Conservation (phyloP, 2,329 filamentous ascomycete genomes). For the Pseudocercospora eumusae region DNA sequence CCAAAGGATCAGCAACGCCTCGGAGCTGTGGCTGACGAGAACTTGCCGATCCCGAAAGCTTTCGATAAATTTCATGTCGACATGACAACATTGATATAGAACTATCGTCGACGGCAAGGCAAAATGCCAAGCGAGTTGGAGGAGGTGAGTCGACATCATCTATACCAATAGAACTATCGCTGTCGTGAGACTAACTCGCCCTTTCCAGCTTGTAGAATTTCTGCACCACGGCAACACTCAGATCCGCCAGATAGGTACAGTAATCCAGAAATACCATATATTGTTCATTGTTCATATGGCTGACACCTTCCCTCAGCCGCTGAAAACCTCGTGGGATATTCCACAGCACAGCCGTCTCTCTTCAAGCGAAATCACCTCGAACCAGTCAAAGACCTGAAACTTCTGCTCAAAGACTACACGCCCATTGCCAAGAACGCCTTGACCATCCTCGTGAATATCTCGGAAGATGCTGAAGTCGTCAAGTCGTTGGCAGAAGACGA, state of each 20-base stretch:
- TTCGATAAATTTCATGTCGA: slow-evolving; percentile 6
- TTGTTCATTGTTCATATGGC: no score
- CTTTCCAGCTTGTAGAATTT: slow-evolving; percentile 19
- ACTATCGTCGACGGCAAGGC: no score
- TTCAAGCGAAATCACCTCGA: slow-evolving; percentile 81
- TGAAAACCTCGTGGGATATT: slow-evolving; percentile 84
- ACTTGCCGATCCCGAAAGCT: slow-evolving; percentile 2
- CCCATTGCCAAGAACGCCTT: slow-evolving; percentile 91
- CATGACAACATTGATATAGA: no score
- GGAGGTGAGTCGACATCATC: slow-evolving; percentile 41
- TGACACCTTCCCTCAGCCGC: slow-evolving; percentile 57
- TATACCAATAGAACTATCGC: neutral
- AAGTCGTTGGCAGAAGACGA: slow-evolving; percentile 74
- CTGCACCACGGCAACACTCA: slow-evolving; percentile 65
- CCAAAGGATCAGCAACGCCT: slow-evolving; percentile 9
- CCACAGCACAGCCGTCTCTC: slow-evolving; percentile 70
- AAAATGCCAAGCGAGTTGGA: slow-evolving; percentile 54
- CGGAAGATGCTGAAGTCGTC: slow-evolving; percentile 74
- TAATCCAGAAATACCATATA: neutral
- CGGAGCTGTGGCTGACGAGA: slow-evolving; percentile 5
- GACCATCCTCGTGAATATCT: slow-evolving; percentile 85
- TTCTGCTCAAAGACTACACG: slow-evolving; percentile 83
- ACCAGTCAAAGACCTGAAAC: slow-evolving; percentile 83
- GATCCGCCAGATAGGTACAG: slow-evolving; percentile 74
- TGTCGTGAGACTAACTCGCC: slow-evolving; percentile 22